These are phyloP conservation scores for Gloeopeniophorella convolvens DNA, from an alignment of 768 basidiomycete genomes.

Conservation along the genomic window DNA sequence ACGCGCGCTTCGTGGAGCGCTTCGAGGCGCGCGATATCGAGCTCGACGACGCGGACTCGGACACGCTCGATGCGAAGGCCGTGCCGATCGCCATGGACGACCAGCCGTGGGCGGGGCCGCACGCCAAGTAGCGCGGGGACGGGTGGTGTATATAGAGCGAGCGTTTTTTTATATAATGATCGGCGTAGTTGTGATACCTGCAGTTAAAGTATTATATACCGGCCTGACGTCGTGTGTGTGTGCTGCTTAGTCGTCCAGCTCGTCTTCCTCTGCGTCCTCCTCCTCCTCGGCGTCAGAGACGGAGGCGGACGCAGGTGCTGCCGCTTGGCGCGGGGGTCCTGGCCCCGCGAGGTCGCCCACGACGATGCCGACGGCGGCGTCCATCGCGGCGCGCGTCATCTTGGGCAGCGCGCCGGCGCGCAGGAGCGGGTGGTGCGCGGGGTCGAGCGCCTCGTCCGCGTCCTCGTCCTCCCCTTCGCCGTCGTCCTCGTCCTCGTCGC, in stretches of 20 bases:
- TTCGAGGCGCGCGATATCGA: conserved; percentile 18
- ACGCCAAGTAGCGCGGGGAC: conserved; percentile 4
- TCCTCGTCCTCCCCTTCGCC: conserved; percentile 33
- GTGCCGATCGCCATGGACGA: conserved; percentile 1
- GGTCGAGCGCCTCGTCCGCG: conserved; percentile 43
- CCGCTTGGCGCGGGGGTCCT: not conserved
- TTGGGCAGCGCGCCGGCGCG: conserved; percentile 15
- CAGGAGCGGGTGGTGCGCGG: conserved; percentile 38
- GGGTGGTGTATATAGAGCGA: conserved; percentile 15
- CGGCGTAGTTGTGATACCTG: no score
- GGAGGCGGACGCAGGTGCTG: no score
- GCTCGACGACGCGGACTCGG: conserved; percentile 12
- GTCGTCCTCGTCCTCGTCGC: conserved; percentile 30
- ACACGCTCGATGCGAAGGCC: not conserved
- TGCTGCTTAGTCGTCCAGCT: conserved; percentile 17
- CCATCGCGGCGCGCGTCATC: conserved; percentile 19
- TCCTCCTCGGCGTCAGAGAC: not conserved
- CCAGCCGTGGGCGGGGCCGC: conserved; percentile 2
- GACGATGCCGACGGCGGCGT: conserved; percentile 15
- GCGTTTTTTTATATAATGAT: no score
- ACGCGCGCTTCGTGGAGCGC: conserved; percentile 15
- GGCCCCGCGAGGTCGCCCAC: conserved; percentile 14
- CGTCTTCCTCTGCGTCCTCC: conserved; percentile 19
- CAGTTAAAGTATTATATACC: no score
- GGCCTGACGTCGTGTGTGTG: no score